Percentiles rank a stretch among this genome's conserved stretches.
Evolutionary conservation across 2,329 filamentous ascomycete species (phyloP).

Genomic region (Xylaria sp.): DNA sequence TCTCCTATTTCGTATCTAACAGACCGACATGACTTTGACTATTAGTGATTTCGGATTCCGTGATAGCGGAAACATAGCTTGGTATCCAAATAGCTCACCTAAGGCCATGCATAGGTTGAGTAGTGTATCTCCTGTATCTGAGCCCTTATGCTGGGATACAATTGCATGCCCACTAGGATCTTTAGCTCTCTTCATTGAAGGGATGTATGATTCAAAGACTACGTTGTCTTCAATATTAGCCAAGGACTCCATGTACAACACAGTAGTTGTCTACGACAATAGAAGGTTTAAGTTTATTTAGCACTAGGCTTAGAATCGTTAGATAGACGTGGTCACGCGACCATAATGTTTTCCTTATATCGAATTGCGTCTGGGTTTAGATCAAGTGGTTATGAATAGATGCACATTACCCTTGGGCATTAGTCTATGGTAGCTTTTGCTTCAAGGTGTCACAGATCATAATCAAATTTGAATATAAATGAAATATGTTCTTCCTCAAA

Average conservation of each 20-base stretch:
- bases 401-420: too few relatives aligned
- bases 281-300: conserved; percentile 9
- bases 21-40: too few relatives aligned
- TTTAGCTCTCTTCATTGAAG: background rate
- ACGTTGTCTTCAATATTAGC: background rate
- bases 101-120: background rate
- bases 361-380: too few relatives aligned
- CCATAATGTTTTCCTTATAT: too few relatives aligned
- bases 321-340: too few relatives aligned
- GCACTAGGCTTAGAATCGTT: background rate
- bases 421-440: too few relatives aligned
- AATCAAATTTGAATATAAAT: too few relatives aligned
- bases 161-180: background rate
- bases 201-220: background rate
- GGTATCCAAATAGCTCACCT: background rate
- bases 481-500: too few relatives aligned
- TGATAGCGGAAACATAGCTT: background rate
- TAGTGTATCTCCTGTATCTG: background rate
- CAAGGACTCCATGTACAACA: background rate
- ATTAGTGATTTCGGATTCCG: too few relatives aligned
- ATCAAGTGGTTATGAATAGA: too few relatives aligned
- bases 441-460: too few relatives aligned
- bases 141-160: background rate
- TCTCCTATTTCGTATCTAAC: background rate
- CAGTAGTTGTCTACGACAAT: background rate